A percentile compares a stretch with the other conserved stretches of the same genome.
Evolutionary conservation across 2,329 filamentous ascomycete genomes (phyloP).

Genomic region (Monilinia laxa): DNA sequence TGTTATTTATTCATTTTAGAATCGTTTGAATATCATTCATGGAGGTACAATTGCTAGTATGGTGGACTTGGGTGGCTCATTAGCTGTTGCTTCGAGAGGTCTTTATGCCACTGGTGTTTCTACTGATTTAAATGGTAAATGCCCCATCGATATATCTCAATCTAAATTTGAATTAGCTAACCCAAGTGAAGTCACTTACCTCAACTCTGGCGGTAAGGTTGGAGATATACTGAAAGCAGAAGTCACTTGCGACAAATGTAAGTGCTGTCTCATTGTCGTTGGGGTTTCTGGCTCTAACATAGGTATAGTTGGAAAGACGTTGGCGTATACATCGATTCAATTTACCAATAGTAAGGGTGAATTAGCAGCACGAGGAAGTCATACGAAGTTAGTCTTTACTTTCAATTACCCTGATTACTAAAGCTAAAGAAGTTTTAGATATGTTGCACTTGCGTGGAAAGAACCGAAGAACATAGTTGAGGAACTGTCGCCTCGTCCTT

Average conservation of each 20-base stretch:
- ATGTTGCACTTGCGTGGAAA: slow-evolving; percentile 41
- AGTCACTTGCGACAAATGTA: slow-evolving; percentile 63
- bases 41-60: slow-evolving; percentile 78
- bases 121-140: slow-evolving; percentile 60
- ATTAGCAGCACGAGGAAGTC: slow-evolving; percentile 60
- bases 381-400: slow-evolving; percentile 56
- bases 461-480: slow-evolving; percentile 41
- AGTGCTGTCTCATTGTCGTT: slow-evolving; percentile 11
- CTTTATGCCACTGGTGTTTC: slow-evolving; percentile 63
- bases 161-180: background rate
- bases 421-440: slow-evolving; percentile 32
- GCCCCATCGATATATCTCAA: background rate
- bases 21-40: slow-evolving; percentile 73
- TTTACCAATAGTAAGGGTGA: slow-evolving; percentile 61
- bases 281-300: background rate
- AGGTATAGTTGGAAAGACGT: slow-evolving; percentile 57
- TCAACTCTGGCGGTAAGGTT: slow-evolving; percentile 56
- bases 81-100: slow-evolving; percentile 64
- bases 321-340: slow-evolving; percentile 60
- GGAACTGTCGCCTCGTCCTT: slow-evolving; percentile 35
- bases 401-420: background rate
- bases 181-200: slow-evolving; percentile 56
- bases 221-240: slow-evolving; percentile 57
- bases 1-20: slow-evolving; percentile 48
- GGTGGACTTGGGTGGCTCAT: slow-evolving; percentile 64